Percentiles rank a stretch among this genome's conserved stretches.
Evolutionary conservation across 768 basidiomycete genomes (phyloP).

Genomic region (Paxillus involutus): DNA sequence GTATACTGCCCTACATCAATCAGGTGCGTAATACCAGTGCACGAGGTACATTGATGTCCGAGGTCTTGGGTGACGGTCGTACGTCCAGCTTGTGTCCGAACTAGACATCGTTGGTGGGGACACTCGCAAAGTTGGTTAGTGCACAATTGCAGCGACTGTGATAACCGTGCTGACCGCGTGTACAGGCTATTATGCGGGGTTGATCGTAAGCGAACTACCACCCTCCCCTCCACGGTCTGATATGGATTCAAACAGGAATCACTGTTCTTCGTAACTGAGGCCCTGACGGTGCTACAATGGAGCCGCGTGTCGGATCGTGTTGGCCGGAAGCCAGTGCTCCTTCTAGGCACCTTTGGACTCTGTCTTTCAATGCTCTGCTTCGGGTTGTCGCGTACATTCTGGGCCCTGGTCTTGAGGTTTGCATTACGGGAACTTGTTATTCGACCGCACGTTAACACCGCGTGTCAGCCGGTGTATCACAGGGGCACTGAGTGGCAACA

Average conservation of each 20-base stretch:
- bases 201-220: constrained; percentile 48
- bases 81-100: constrained; percentile 26
- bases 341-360: constrained; percentile 60
- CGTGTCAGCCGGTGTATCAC: constrained; percentile 48
- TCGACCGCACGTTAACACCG: no score
- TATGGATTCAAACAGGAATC: constrained; percentile 64
- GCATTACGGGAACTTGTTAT: no score
- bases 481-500: constrained; percentile 62
- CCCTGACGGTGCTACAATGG: constrained; percentile 70
- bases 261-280: constrained; percentile 74
- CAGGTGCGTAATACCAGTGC: constrained; percentile 14
- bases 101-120: constrained; percentile 27
- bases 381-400: constrained; percentile 67
- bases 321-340: constrained; percentile 73
- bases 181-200: constrained; percentile 71
- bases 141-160: constrained; percentile 19
- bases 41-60: neutral
- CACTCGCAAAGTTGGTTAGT: constrained; percentile 39
- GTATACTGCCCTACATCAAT: constrained; percentile 50
- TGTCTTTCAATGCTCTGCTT: constrained; percentile 70
- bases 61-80: neutral
- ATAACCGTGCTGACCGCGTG: neutral
- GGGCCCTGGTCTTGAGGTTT: constrained; percentile 51
- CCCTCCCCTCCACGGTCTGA: no score
- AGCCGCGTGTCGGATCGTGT: constrained; percentile 66